Evolutionary conservation across 148 eudicot species (phyloP), one percentile per base, ranked within the genome.

Genomic region (Chenopodium formosanum): DNA sequence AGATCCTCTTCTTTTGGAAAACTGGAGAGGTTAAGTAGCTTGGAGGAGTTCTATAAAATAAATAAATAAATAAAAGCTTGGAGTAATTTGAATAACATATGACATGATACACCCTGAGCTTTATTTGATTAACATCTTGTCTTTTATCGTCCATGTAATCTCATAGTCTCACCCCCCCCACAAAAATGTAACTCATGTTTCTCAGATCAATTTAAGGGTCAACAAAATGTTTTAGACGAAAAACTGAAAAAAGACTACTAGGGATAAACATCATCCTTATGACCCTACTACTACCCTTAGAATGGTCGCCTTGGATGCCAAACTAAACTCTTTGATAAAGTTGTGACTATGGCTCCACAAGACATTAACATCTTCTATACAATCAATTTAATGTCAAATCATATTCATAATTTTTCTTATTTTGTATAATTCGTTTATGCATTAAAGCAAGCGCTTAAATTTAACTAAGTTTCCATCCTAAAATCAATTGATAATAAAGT

Each of bases 321-420:
- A 62, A 6, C 6, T 62, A 12, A 56, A 62, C 25, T 22, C 66
- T 62, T 62, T 20, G 66, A n/a, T 62, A 62, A 62, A 62, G 66
- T 62, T 62, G 66, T 7, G 66, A 5, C 27, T 62, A 62, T 62
- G 66, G 66, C 66, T 62, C 66, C 66, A 62, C 66, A 22, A 62
- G 25, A 7, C 66, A 6, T 12, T 9, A 22, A 58, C 22, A 62
- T 62, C 62, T 62, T 62, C 12, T 65, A 65, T 65, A 65, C 69
- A 65, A 65, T 65, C 69, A 65, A 65, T n/a, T 65, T 29, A 23
- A 67, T 29, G 70, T 67, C 70, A 67, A 67, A 27, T 67, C 70
- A 67, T 2, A 34, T 7, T 2, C 12, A 16, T 4, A 4, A 67
- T 13, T 27, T 27, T 67, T 67, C 23, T 25, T 29, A 4, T 62